Conservation (phyloP, 257 asterid genomes). For the Nyctanthes arbortristis region DNA sequence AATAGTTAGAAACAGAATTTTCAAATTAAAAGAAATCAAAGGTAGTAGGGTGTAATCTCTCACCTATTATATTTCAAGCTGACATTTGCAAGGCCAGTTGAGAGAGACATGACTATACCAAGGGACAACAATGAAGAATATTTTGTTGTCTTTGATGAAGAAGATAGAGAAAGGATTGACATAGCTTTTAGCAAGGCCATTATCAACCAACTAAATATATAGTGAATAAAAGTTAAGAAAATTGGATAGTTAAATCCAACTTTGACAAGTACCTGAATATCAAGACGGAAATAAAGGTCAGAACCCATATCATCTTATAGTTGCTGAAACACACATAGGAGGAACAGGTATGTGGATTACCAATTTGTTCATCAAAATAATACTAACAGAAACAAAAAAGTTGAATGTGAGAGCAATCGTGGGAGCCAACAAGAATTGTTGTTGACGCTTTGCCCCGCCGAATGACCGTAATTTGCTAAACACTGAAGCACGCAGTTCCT, state of each 20-base stretch:
- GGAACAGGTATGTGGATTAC: conserved; percentile 39
- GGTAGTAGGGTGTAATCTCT: conserved; percentile 14
- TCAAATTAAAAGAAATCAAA: conserved; percentile 1
- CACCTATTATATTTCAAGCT: conserved; percentile 97
- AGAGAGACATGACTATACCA: conserved; percentile 96
- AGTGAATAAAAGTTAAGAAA: conserved; percentile 88
- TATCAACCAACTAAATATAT: conserved; percentile 80
- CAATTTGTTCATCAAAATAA: conserved; percentile 94
- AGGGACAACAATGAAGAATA: conserved; percentile 78
- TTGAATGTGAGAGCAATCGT: conserved; percentile 84
- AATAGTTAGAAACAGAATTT: conserved; percentile 20
- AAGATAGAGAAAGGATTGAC: conserved; percentile 75
- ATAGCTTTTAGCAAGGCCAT: conserved; percentile 79
- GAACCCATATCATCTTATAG: conserved; percentile 1
- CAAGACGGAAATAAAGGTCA: conserved; percentile 12
- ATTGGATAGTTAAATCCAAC: conserved; percentile 92
- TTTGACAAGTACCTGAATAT: conserved; percentile 78
- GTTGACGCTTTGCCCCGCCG: conserved; percentile 73
- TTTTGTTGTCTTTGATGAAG: conserved; percentile 78
- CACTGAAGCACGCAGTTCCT: conserved; percentile 78
- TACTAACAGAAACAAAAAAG: conserved; percentile 83
- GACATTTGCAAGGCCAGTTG: conserved; percentile 98
- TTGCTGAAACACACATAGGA: background rate
- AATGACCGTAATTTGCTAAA: conserved; percentile 59
- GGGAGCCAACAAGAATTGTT: conserved; percentile 69